Base-by-base conservation (phyloP, 345 rosid species). In the Cardamine chenopodiifolia region DNA sequence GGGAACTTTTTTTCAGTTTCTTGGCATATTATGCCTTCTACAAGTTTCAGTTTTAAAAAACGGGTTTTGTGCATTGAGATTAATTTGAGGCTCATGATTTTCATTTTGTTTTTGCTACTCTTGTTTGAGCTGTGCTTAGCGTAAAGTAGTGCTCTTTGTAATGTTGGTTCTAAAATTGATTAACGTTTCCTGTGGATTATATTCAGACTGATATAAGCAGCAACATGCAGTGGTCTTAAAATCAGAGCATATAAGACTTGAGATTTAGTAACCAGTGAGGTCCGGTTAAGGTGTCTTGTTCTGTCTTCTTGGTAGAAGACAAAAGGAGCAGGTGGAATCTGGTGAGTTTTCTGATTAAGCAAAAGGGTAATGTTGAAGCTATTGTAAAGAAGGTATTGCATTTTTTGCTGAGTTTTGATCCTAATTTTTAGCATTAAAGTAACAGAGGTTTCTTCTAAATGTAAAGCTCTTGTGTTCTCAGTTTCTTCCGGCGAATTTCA, bases 401-500 rank as follows among this genome's bases (percentile, higher is more conserved):
- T 6, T 7, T 28, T 63, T 68, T 59, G 7, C 54, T 56, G 66
- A 25, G 78, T 57, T 28, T 28, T 45, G 19, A 48, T 67, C 44
- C 14, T 48, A 28, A 28, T 76, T 53, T 42, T 37, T 48, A 3
- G 79, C 55, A 67, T 28, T 35, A 23, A 59, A 68, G 31, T n/a
- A 25, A 37, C 22, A 47, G 6, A 57, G 34, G 12, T 29, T 37
- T 65, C 26, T 1, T 57, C 14, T 56, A 76, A 66, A 55, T 70
- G 79, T 85, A 80, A 87, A 75, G 55, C 77, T 85, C 74, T 45
- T 78, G 78, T 78, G 78, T 74, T 73, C 84, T 90, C 96, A 96
- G 99, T 96, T 96, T 88, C 90, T 89, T 83, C 86, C 91, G 63
- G 90, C 79, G 57, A 92, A 96, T 80, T 92, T 96, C 76, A 86